phyloP scores from a whole-genome alignment of 2,329 filamentous ascomycete species.

The Echinosphaeria canescens region DNA sequence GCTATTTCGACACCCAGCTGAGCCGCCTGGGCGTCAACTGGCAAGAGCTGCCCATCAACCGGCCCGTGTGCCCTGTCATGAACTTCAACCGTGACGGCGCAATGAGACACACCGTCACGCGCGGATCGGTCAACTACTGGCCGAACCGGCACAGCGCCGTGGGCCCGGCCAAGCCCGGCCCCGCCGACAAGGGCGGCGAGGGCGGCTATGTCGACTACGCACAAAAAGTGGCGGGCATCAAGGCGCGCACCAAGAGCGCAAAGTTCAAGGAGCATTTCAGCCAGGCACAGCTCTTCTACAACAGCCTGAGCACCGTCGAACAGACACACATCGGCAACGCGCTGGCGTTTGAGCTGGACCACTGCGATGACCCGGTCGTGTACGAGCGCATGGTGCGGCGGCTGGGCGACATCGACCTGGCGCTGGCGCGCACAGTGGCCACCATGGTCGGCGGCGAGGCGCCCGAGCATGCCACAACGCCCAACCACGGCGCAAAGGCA shows the following conservation, averaged over 20 bases:
- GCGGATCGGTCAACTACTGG: slow-evolving; percentile 60
- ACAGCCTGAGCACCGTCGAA: slow-evolving; percentile 47
- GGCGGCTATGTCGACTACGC: slow-evolving; percentile 50
- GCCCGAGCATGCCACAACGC: slow-evolving; percentile 25
- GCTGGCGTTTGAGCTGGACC: slow-evolving; percentile 52
- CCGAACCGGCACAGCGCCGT: slow-evolving; percentile 45
- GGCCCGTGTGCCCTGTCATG: slow-evolving; percentile 52
- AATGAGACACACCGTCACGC: slow-evolving; percentile 50
- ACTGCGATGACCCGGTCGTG: slow-evolving; percentile 60
- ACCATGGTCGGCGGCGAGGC: slow-evolving; percentile 44
- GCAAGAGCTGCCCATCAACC: slow-evolving; percentile 59
- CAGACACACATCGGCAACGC: slow-evolving; percentile 38
- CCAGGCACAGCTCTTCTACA: slow-evolving; percentile 69
- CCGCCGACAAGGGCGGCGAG: slow-evolving; percentile 29
- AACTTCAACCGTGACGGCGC: slow-evolving; percentile 59
- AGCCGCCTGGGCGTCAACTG: slow-evolving; percentile 52
- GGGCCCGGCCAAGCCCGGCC: slow-evolving; percentile 32
- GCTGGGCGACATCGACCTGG: slow-evolving; percentile 50
- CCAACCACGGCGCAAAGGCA: slow-evolving; percentile 47
- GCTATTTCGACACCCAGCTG: slow-evolving; percentile 46
- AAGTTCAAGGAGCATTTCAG: slow-evolving; percentile 64
- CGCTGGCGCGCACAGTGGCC: slow-evolving; percentile 45
- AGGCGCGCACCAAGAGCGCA: slow-evolving; percentile 41
- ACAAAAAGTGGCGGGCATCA: slow-evolving; percentile 44
- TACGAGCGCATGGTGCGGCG: slow-evolving; percentile 49